A percentile compares a stretch with the other conserved stretches of the same genome.
Conservation (phyloP, 495 filamentous ascomycete species). For the Hypoxylon intermedium region DNA sequence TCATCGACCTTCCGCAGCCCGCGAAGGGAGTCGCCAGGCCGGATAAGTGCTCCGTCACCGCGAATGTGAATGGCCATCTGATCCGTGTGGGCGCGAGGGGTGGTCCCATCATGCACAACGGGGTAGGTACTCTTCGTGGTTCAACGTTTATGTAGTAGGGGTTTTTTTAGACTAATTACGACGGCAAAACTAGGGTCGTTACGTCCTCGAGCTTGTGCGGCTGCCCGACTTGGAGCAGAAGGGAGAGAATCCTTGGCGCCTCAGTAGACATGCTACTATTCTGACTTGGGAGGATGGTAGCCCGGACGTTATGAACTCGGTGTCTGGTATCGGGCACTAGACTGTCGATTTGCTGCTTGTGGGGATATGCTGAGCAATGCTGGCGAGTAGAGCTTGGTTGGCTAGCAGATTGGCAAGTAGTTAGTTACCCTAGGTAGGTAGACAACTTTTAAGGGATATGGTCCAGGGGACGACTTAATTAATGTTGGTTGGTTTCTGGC, state of each 20-base stretch:
- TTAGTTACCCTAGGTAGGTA: too few species aligned
- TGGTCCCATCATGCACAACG: slow-evolving; percentile 37
- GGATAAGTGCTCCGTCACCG: slow-evolving; percentile 22
- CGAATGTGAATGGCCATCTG: slow-evolving; percentile 25
- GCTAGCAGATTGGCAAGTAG: too few species aligned
- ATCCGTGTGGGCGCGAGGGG: slow-evolving; percentile 12
- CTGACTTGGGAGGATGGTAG: slow-evolving; percentile 24
- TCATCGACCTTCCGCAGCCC: slow-evolving; percentile 38
- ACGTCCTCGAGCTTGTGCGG: slow-evolving; percentile 29
- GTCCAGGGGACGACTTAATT: too few species aligned
- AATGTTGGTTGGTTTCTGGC: too few species aligned
- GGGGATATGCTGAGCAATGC: too few species aligned
- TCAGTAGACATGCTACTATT: slow-evolving; percentile 27
- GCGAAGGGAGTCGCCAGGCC: slow-evolving; percentile 21
- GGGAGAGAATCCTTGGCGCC: slow-evolving; percentile 42
- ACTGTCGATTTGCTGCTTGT: too few species aligned
- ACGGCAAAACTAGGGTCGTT: slow-evolving; percentile 11
- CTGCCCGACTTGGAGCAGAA: slow-evolving; percentile 34
- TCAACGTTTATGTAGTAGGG: neutral
- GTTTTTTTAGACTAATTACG: neutral
- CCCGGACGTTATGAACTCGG: slow-evolving; percentile 22
- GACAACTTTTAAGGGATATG: too few species aligned
- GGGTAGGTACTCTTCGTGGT: slow-evolving; percentile 19
- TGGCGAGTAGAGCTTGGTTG: too few species aligned
- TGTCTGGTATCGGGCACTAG: slow-evolving; percentile 18